Evolutionary conservation across 225 moss, liverwort and hornwort species (phyloP).

Genomic region (Straminergon stramineum): DNA sequence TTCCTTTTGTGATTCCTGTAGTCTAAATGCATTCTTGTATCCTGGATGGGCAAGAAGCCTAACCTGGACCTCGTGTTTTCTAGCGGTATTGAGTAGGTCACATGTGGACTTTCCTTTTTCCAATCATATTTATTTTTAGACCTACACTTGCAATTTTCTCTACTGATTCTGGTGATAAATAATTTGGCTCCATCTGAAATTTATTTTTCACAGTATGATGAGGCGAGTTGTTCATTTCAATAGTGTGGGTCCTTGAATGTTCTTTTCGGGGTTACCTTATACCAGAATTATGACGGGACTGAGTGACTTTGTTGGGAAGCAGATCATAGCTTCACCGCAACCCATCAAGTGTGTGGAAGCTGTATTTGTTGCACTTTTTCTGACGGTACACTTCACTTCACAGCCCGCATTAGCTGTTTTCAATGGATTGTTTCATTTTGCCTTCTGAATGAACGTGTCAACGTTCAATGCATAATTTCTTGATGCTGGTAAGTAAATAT

Average conservation of each 20-base stretch:
- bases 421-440: not conserved
- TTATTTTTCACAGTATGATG: not conserved
- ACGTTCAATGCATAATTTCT: not conserved
- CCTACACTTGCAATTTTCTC: not conserved
- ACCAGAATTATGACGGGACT: not conserved
- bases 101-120: not conserved
- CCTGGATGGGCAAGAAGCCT: not conserved
- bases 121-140: not conserved
- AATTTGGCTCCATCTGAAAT: not conserved
- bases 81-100: not conserved
- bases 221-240: not conserved
- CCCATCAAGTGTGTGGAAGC: conserved; percentile 90
- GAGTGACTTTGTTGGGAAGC: not conserved
- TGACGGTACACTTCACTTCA: conserved; percentile 44
- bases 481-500: not conserved
- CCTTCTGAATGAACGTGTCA: not conserved
- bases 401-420: not conserved
- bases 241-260: not conserved
- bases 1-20: not conserved
- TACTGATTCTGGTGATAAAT: not conserved
- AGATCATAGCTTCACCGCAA: conserved; percentile 74
- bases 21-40: not conserved
- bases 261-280: not conserved
- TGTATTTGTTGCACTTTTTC: conserved; percentile 70
- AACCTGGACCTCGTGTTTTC: not conserved